Base-by-base conservation (phyloP, 768 basidiomycete genomes). In the Agaricus sinodeliciosus region DNA sequence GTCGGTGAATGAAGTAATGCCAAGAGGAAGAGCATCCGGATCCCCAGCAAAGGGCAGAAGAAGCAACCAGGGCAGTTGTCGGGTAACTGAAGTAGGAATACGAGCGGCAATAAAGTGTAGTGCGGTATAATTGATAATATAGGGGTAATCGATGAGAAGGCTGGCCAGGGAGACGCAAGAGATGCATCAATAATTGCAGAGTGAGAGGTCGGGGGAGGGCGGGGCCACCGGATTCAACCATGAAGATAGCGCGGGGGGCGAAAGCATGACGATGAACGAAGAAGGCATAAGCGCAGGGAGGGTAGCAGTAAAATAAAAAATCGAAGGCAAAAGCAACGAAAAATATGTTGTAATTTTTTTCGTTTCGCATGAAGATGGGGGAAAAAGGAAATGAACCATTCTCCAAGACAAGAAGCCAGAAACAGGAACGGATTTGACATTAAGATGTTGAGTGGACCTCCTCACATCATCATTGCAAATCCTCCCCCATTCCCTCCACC, bases 391-490 rank as follows among this genome's bases (percentile, higher is more conserved):
- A 26, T 18, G 42, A 45, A 37, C 9, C 15, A 13, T 31, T 27
- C 22, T 22, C 22, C 51, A 46, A 22, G 22, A 18, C 15, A 36
- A 36, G 42, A 43, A 34, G 19, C 28, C 25, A 46, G 47, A 47
- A 25, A 26, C n/a, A 31, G 48, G 53, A 18, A 16, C 9, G 26
- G 47, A 27, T 40, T 51, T 51, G 42, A 51, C 42, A 39, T 49
- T 44, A 50, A 36, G 51, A 53, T 13, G 54, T 35, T 49, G 48
- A 28, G 18, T 27, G 16, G 41, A 44, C 25, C 48, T 57, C 25
- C 48, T 57, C 53, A 62, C 52, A 62, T 53, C 61, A 62, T 62
- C 61, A 62, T 62, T 51, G 57, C 54, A 46, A 58, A 62, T 22
- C 59, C 57, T 22, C 56, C 56, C 28, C 61, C 61, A 19, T 51